Evolutionary conservation across 306 rosid genomes (phyloP), one percentile per base, ranked within the genome.

Genomic region (Fragaria nilgerrensis): DNA sequence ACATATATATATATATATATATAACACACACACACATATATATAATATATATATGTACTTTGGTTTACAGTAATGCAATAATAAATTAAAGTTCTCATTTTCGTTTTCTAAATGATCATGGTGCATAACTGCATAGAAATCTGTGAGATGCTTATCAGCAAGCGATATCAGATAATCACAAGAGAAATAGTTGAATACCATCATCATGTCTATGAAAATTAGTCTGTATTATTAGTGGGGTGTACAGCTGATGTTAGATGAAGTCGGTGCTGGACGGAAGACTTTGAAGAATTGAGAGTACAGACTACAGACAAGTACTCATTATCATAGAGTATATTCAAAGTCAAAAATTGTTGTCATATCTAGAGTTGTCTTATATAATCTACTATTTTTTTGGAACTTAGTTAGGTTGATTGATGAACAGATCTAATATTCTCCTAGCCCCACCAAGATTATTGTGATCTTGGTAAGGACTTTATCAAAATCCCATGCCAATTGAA

Each of bases 401-500:
- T 70, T 73, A 52, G 43, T 67, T 49, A 23, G 65, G 56, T 68
- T 67, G 71, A 72, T 37, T 68, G n/a, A 56, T 67, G 37, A 56
- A 48, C 37, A 68, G 13, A 44, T 49, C 29, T 37, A 11, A 43
- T 76, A 74, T 68, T 64, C 56, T 81, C 71, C 49, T 39, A 50
- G 50, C 59, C 76, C 77, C 74, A 73, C 80, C 45, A 19, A 74
- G 83, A 3, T 32, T 3, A 84, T 82, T 74, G 63, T 27, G 44
- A 80, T 81, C 80, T 77, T 74, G 61, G 41, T 6, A 3, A 48
- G 12, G 82, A 74, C 75, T 74, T 37, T 37, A 5, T 48, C 43
- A 23, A 29, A 22, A 22, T 25, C 68, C 37, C 36, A 32, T 32
- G 36, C 53, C 29, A 1, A 0, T 39, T 9, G 36, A 39, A 55